phyloP scores from a whole-genome alignment of 2,329 filamentous ascomycete species.

The Chrysosporium queenslandicum region DNA sequence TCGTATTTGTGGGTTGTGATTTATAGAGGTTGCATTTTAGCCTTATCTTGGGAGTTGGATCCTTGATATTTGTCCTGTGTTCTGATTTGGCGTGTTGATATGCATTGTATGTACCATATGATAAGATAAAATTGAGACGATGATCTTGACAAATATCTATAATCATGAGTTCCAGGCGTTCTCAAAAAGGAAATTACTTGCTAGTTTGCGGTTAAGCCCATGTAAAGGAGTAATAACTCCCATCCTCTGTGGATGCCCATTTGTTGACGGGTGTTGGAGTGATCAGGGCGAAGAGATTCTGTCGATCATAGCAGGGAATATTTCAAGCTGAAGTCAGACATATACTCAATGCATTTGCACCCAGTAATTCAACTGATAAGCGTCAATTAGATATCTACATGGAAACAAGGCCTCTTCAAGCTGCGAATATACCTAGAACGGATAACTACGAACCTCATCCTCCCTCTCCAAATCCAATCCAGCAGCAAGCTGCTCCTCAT shows the following conservation, averaged over 20 bases:
- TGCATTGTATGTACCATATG: not conserved
- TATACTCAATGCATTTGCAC: too few species aligned
- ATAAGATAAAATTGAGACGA: not conserved
- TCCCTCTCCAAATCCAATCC: conserved; percentile 55
- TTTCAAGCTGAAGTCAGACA: too few species aligned
- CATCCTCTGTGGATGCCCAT: too few species aligned
- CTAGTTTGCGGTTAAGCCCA: not conserved
- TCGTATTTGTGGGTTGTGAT: not conserved
- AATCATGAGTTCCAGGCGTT: too few species aligned
- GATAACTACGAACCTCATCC: conserved; percentile 53
- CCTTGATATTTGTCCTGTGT: too few species aligned
- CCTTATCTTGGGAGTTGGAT: not conserved
- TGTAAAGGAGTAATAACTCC: too few species aligned
- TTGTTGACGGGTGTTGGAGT: too few species aligned
- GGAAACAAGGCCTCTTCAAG: too few species aligned
- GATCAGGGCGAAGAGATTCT: too few species aligned
- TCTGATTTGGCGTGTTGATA: not conserved
- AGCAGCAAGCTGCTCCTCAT: conserved; percentile 59
- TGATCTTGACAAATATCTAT: not conserved
- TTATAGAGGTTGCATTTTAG: not conserved
- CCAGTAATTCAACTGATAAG: too few species aligned
- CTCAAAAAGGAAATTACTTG: not conserved
- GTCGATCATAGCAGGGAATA: too few species aligned
- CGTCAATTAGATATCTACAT: too few species aligned
- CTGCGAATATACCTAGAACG: conserved; percentile 45